A percentile compares a stretch with the other conserved stretches of the same genome.
These are phyloP conservation scores for Metschnikowia kunwiensis DNA, from an alignment of 805 yeast species.

Conservation along the genomic window DNA sequence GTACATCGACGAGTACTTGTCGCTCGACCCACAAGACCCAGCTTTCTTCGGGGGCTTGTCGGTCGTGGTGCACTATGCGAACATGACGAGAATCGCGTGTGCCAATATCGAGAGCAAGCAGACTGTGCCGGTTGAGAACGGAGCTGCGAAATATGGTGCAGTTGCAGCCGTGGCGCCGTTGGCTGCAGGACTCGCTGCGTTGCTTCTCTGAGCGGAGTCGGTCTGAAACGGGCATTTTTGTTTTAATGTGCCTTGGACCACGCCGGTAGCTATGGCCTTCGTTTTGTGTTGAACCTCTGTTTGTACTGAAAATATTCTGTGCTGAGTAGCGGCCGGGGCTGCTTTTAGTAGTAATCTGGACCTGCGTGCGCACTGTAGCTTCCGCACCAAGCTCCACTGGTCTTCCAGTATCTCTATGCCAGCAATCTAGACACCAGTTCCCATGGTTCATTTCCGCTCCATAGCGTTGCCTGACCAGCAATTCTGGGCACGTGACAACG, in stretches of 20 bases:
- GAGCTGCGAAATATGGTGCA: conserved; percentile 7
- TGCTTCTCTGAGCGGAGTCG: conserved; percentile 4
- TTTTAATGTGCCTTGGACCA: not conserved
- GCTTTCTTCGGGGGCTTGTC: conserved; percentile 31
- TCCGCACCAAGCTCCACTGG: too few species aligned
- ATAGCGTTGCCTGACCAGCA: conserved; percentile 7
- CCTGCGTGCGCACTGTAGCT: too few species aligned
- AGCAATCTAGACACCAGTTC: too few species aligned
- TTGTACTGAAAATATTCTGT: too few species aligned
- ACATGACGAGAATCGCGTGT: conserved; percentile 36
- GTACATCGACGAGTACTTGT: conserved; percentile 30
- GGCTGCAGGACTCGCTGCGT: conserved; percentile 16
- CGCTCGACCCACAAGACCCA: conserved; percentile 27
- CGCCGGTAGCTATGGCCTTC: too few species aligned
- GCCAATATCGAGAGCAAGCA: conserved; percentile 37
- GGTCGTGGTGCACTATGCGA: conserved; percentile 34
- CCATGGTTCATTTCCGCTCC: conserved; percentile 10
- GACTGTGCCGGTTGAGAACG: too few species aligned
- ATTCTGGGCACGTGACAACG: conserved; percentile 15
- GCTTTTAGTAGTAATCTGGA: too few species aligned
- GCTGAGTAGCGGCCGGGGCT: too few species aligned
- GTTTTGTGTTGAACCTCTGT: too few species aligned
- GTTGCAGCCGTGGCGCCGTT: conserved; percentile 6
- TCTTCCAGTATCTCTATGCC: too few species aligned
- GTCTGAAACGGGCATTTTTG: too few species aligned